Percentiles rank a stretch among this genome's conserved stretches.
Conservation (phyloP, 257 asterid genomes). For the Solanum etuberosum region DNA sequence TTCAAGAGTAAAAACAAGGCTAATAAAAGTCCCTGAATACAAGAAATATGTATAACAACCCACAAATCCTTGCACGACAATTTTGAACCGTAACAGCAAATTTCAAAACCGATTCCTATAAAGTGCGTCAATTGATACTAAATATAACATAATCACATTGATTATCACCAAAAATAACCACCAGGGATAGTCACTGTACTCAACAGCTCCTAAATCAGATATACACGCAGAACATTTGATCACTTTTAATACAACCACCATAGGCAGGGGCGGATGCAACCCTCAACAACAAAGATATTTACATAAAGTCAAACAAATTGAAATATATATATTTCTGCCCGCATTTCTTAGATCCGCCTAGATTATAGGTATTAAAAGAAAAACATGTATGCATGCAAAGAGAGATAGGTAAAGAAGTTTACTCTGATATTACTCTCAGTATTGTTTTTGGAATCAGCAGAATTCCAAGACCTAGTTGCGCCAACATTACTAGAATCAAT, state of each 20-base stretch:
- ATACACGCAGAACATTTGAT: neutral
- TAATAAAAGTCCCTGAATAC: neutral
- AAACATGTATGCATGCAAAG: neutral
- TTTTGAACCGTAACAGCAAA: neutral
- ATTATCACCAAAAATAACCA: neutral
- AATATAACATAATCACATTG: neutral
- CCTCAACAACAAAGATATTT: neutral
- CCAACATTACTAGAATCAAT: conserved; percentile 41
- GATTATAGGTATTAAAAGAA: neutral
- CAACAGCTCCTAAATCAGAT: neutral
- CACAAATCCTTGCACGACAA: neutral
- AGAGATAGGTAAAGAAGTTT: conserved; percentile 4
- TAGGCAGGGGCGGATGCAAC: neutral
- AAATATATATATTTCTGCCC: neutral
- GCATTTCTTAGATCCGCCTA: neutral
- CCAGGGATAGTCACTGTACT: neutral
- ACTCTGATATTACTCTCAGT: conserved; percentile 40
- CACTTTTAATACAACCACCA: neutral
- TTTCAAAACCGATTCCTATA: neutral
- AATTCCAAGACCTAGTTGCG: conserved; percentile 45
- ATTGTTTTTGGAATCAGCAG: conserved; percentile 47
- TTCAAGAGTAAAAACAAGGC: neutral
- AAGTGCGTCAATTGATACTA: neutral
- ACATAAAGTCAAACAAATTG: neutral
- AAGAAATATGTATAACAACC: neutral